Conservation (phyloP, 257 asterid species). For the Parsonsia alboflavescens region DNA sequence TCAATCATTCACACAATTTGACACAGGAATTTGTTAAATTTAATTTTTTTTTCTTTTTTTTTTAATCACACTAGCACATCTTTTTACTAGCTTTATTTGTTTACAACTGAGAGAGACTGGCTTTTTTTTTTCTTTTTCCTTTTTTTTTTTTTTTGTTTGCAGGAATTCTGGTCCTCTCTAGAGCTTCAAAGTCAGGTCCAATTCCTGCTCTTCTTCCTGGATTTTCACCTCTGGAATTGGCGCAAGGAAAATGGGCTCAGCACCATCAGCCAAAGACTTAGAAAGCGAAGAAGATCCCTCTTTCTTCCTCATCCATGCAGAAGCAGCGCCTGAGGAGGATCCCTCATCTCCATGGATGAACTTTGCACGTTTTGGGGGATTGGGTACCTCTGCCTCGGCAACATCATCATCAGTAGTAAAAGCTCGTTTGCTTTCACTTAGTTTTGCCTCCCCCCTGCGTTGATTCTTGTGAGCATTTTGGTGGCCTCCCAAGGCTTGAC, state of each 20-base stretch:
- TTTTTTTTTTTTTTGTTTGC: too few relatives aligned
- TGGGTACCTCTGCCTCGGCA: background rate
- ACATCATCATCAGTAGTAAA: too few relatives aligned
- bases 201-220: conserved; percentile 15
- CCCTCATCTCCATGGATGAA: background rate
- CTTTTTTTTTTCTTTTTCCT: too few relatives aligned
- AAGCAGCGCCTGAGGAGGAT: background rate
- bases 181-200: conserved; percentile 45
- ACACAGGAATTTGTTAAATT: too few relatives aligned
- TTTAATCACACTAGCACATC: too few relatives aligned
- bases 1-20: too few relatives aligned
- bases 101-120: too few relatives aligned
- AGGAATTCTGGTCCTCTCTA: background rate
- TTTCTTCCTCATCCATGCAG: background rate
- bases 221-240: conserved; percentile 13
- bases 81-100: background rate
- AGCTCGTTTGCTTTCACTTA: background rate
- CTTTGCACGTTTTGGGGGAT: background rate
- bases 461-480: conserved; percentile 45
- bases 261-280: background rate
- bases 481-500: conserved; percentile 59
- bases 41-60: too few relatives aligned
- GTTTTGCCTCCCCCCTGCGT: conserved; percentile 40
- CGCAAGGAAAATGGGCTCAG: background rate
- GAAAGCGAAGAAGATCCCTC: background rate